A percentile compares a stretch with the other conserved stretches of the same genome.
Conservation (phyloP, 2,329 filamentous ascomycete genomes). For the Alternaria consortialis region DNA sequence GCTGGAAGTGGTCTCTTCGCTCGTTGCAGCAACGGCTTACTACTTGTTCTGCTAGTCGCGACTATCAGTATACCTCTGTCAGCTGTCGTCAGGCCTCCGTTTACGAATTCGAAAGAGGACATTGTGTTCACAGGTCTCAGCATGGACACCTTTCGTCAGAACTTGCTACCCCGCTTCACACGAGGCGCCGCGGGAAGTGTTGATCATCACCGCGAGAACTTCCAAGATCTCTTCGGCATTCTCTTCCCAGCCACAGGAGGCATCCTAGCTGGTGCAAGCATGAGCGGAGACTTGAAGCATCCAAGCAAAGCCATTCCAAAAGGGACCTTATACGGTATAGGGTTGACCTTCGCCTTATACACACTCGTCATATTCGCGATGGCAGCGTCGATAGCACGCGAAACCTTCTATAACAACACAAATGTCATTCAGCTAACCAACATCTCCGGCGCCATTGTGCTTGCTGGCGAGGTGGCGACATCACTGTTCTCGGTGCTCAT, state of each 20-base stretch:
- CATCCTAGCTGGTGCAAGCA: constrained; percentile 78
- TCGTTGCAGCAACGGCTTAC: constrained; percentile 78
- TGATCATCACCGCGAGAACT: constrained; percentile 71
- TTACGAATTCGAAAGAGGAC: constrained; percentile 67
- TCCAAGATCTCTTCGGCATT: constrained; percentile 85
- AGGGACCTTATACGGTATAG: constrained; percentile 81
- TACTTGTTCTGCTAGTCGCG: constrained; percentile 74
- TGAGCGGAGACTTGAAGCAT: constrained; percentile 86
- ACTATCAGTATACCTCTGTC: constrained; percentile 85
- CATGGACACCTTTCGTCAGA: constrained; percentile 73
- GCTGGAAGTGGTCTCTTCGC: constrained; percentile 83
- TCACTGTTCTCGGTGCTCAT: constrained; percentile 87
- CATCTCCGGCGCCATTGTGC: constrained; percentile 74
- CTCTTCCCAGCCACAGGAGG: constrained; percentile 76
- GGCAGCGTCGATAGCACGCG: constrained; percentile 77
- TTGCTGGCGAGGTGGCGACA: constrained; percentile 83
- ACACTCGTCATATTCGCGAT: constrained; percentile 79
- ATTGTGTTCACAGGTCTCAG: constrained; percentile 83
- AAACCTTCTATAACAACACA: constrained; percentile 75
- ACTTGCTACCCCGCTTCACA: constrained; percentile 74
- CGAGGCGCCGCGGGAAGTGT: constrained; percentile 69
- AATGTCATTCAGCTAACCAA: constrained; percentile 87
- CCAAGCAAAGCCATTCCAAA: constrained; percentile 85
- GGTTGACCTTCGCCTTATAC: constrained; percentile 79
- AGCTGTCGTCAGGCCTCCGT: constrained; percentile 73